phyloP scores from a whole-genome alignment of 1,284 basidiomycete species.

The Mycena citricolor region DNA sequence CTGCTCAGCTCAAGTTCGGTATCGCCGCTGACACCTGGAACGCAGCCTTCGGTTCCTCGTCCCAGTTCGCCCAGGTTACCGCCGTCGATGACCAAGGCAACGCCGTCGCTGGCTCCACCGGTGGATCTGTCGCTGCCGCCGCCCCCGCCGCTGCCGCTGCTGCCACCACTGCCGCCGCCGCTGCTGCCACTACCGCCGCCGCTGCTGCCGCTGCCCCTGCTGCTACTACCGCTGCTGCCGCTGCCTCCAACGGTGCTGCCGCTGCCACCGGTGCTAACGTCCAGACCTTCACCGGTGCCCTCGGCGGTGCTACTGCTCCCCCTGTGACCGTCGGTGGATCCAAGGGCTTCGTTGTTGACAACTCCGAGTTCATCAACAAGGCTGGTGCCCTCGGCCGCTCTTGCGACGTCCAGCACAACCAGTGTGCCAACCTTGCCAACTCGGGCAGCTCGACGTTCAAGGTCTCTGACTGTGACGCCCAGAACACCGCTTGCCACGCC shows the following conservation, averaged over 20 bases:
- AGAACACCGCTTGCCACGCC: conserved; percentile 47
- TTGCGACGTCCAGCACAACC: conserved; percentile 61
- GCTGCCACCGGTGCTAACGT: conserved; percentile 38
- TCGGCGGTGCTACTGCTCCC: conserved; percentile 16
- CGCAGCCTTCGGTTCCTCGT: conserved; percentile 47
- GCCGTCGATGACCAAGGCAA: conserved; percentile 23
- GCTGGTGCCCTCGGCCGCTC: conserved; percentile 53
- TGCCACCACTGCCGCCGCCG: conserved; percentile 24
- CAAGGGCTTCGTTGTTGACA: conserved; percentile 18
- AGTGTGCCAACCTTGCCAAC: conserved; percentile 49
- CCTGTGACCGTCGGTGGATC: conserved; percentile 12
- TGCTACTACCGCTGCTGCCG: conserved; percentile 22
- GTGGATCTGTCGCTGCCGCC: conserved; percentile 12
- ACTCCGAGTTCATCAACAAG: conserved; percentile 52
- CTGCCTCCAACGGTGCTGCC: conserved; percentile 9
- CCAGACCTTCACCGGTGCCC: conserved; percentile 55
- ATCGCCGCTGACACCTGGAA: conserved; percentile 61
- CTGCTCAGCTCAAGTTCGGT: conserved; percentile 44
- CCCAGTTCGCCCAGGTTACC: conserved; percentile 10
- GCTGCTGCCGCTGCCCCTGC: conserved; percentile 13
- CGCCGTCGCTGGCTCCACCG: conserved; percentile 17
- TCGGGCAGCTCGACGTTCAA: conserved; percentile 38
- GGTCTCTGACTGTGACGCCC: conserved; percentile 50
- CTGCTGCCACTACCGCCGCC: conserved; percentile 23
- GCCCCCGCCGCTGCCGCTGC: conserved; percentile 15